Evolutionary conservation across 257 asterid species (phyloP), one percentile per base, ranked within the genome.

Genomic region (Gentiana macrophylla): DNA sequence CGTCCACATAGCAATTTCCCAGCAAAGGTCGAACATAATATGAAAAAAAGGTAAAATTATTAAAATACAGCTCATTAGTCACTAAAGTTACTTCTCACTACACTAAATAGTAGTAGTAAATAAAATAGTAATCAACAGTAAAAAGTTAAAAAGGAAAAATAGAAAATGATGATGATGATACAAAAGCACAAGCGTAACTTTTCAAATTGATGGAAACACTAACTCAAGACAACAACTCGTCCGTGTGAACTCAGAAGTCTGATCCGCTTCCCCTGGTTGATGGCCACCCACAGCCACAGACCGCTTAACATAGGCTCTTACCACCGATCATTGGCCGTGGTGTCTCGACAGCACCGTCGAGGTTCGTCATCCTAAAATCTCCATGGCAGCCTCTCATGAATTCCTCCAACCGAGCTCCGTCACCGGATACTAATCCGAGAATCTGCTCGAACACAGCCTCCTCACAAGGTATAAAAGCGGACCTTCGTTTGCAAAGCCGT

Each of bases 391-490:
- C 72, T 61, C 82, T 72, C 72, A 67, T 75, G 10, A 73, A 51
- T 12, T 77, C 90, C 33, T 73, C 74, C 7, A 66, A 54, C 38
- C 41, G 56, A 32, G 77, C 62, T 13, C 70, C 77, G 4, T 72
- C 54, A 3, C 53, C 38, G 8, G 89, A 57, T 13, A 89, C 73
- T 54, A 71, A 71, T 32, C 58, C 63, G 71, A 89, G 80, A 54
- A 83, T 76, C 69, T 86, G 84, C 49, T 83, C 84, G 72, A 89
- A 89, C 52, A 78, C 41, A 10, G 77, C 55, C 65, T 81, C 97
- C 49, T 89, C 94, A 49, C 97, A 89, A 2, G 95, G 97, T 32
- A 89, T 76, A 57, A 72, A 35, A 89, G 70, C 36, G 95, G 91
- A 0, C 97, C 95, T 4, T 82, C 58, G 49, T 62, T 68, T 2